These are phyloP conservation scores for Fagopyrum tataricum DNA, from an alignment of 148 eudicot genomes.

Conservation along the genomic window DNA sequence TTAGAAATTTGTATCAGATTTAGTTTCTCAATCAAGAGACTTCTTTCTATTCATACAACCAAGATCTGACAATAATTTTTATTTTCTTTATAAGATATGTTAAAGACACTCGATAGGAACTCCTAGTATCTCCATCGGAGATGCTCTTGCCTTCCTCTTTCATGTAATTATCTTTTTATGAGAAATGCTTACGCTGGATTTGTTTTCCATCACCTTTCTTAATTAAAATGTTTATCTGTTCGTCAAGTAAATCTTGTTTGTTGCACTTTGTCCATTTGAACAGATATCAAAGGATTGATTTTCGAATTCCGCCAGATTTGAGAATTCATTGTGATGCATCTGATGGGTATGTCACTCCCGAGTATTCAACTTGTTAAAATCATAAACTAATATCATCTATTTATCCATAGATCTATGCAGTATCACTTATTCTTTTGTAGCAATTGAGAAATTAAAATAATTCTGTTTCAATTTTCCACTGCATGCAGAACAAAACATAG, in stretches of 20 bases:
- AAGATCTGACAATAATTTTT: too few relatives aligned
- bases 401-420: not conserved
- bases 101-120: too few relatives aligned
- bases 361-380: constrained; percentile 5
- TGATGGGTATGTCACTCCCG: constrained; percentile 40
- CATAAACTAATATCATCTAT: not conserved
- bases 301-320: constrained; percentile 70
- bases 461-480: constrained; percentile 9
- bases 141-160: not conserved
- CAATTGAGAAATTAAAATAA: not conserved
- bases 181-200: not conserved
- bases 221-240: not conserved
- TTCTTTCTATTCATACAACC: too few relatives aligned
- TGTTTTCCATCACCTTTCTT: not conserved
- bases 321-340: constrained; percentile 53
- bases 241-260: not conserved
- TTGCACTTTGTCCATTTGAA: constrained; percentile 9
- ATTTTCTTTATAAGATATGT: too few relatives aligned
- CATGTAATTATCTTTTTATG: not conserved
- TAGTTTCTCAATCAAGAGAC: too few relatives aligned
- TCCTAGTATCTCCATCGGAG: too few relatives aligned
- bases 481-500: constrained; percentile 48
- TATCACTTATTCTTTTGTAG: not conserved
- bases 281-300: constrained; percentile 87
- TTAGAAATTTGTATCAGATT: too few relatives aligned